phyloP scores from a whole-genome alignment of 164 flowering plant genomes.

The Aristolochia contorta region DNA sequence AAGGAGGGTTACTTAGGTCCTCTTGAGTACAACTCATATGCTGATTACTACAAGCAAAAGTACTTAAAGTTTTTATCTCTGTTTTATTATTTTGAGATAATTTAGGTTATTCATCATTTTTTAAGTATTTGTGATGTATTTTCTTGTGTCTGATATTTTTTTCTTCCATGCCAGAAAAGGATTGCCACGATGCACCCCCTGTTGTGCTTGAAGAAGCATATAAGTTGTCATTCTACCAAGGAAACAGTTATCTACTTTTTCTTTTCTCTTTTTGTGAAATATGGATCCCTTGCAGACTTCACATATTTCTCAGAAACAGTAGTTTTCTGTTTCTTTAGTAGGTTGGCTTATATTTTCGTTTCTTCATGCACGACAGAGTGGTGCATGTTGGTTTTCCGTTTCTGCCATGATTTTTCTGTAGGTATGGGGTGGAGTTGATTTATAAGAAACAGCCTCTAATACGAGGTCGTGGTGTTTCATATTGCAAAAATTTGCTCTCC shows the following conservation, averaged over 20 bases:
- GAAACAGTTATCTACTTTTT: constrained; percentile 20
- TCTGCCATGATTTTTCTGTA: constrained; percentile 18
- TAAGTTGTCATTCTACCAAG: constrained; percentile 23
- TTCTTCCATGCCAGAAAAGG: constrained; percentile 24
- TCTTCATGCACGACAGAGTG: constrained; percentile 37
- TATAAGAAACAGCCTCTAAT: constrained; percentile 79
- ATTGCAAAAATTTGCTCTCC: constrained; percentile 94
- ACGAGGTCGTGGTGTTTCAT: constrained; percentile 94
- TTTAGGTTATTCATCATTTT: not conserved
- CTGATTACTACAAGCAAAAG: constrained; percentile 95
- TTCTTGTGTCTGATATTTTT: constrained; percentile 4
- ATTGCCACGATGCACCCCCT: constrained; percentile 31
- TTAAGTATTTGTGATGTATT: not conserved
- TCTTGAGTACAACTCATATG: constrained; percentile 92
- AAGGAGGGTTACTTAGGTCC: constrained; percentile 99
- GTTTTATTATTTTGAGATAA: not conserved
- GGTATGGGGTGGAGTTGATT: constrained; percentile 86
- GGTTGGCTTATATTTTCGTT: constrained; percentile 19
- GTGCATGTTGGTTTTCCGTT: constrained; percentile 41
- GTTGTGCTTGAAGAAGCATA: constrained; percentile 40
- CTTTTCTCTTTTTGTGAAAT: constrained; percentile 13
- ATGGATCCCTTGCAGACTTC: not conserved
- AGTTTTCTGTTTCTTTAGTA: constrained; percentile 25
- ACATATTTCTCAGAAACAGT: constrained; percentile 12
- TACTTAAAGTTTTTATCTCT: constrained; percentile 21